Evolutionary conservation across 2,329 filamentous ascomycete genomes (phyloP).

Genomic region (Epichloe gansuensis): DNA sequence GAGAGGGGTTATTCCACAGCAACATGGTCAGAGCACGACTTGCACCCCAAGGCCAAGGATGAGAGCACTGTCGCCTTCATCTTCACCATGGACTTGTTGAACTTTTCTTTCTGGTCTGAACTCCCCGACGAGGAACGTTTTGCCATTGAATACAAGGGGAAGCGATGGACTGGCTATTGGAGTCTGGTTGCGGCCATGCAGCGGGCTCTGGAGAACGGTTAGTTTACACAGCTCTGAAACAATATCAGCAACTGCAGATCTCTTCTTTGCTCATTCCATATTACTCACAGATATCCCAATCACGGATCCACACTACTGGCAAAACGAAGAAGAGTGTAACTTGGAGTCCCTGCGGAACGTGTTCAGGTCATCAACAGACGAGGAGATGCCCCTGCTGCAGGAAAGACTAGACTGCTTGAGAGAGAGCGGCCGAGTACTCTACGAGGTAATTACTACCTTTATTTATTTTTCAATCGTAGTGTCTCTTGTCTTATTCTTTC

Average conservation of each 20-base stretch:
- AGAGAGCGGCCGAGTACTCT: conserved; percentile 71
- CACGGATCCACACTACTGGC: conserved; percentile 80
- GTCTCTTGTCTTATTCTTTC: background rate
- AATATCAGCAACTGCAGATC: background rate
- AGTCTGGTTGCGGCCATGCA: conserved; percentile 81
- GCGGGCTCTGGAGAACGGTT: conserved; percentile 75
- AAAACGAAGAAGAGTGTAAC: conserved; percentile 61
- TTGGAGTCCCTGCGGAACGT: conserved; percentile 62
- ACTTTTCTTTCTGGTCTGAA: conserved; percentile 95
- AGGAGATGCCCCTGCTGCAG: conserved; percentile 73
- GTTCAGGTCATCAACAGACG: conserved; percentile 76
- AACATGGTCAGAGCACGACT: conserved; percentile 76
- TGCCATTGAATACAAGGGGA: conserved; percentile 68
- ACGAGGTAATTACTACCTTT: conserved; percentile 41
- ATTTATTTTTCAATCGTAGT: background rate
- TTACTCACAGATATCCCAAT: conserved; percentile 62
- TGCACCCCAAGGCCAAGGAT: conserved; percentile 77
- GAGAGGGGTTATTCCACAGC: conserved; percentile 71
- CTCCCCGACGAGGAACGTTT: conserved; percentile 59
- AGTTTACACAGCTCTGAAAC: conserved; percentile 6
- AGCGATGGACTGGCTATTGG: conserved; percentile 89
- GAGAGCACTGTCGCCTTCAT: conserved; percentile 79
- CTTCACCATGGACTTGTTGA: conserved; percentile 92
- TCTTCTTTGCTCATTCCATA: background rate
- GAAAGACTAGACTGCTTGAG: conserved; percentile 69